Evolutionary conservation across 345 rosid species (phyloP).

Genomic region (Erodium maritimum): DNA sequence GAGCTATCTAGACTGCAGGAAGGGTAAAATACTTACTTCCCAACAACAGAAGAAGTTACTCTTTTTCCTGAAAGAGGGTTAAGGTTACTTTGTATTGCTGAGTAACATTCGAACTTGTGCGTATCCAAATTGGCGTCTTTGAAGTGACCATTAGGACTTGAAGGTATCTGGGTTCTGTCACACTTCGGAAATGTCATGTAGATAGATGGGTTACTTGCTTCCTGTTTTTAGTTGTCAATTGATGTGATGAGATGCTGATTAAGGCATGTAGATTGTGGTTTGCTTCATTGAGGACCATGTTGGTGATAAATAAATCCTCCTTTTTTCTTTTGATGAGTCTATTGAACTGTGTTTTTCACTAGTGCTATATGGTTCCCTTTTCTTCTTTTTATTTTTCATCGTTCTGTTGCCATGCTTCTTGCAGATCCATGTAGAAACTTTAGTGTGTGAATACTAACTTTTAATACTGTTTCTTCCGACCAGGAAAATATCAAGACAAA

Average conservation of each 20-base stretch:
- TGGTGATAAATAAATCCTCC: too few species aligned
- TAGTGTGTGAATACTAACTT: neutral
- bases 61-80: too few species aligned
- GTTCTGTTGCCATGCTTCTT: neutral
- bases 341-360: neutral
- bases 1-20: too few species aligned
- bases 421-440: neutral
- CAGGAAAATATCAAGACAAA: conserved; percentile 89
- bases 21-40: too few species aligned
- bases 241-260: too few species aligned
- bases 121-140: neutral
- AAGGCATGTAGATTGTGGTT: too few species aligned
- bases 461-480: conserved; percentile 4
- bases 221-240: neutral
- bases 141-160: neutral
- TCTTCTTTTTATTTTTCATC: neutral
- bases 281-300: too few species aligned
- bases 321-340: too few species aligned
- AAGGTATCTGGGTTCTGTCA: too few species aligned
- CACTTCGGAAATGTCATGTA: too few species aligned
- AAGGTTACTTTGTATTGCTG: neutral
- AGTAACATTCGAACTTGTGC: neutral
- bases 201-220: too few species aligned
- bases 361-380: neutral
- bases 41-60: too few species aligned